Conservation (phyloP, 257 asterid species). For the Verbena officinalis region DNA sequence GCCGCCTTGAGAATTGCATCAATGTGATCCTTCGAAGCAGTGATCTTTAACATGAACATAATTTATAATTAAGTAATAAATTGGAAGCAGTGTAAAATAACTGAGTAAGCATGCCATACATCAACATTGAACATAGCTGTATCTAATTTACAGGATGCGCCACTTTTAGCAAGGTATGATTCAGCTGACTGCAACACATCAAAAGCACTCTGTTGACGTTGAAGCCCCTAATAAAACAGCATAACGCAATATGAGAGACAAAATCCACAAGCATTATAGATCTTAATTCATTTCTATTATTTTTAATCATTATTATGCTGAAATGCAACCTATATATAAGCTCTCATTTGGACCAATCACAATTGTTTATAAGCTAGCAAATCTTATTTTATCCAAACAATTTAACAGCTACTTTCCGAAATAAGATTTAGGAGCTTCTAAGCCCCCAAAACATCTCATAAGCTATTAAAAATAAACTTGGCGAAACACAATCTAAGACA, state of each 20-base stretch:
- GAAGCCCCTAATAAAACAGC: slow-evolving; percentile 63
- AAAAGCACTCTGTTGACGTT: slow-evolving; percentile 65
- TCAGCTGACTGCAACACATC: slow-evolving; percentile 75
- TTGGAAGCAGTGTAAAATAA: slow-evolving; percentile 9
- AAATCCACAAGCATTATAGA: slow-evolving; percentile 6
- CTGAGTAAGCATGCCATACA: slow-evolving; percentile 60
- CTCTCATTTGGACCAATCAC: too few relatives aligned
- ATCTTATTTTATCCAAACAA: too few relatives aligned
- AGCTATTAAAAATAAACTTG: neutral
- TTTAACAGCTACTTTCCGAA: too few relatives aligned
- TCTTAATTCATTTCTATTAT: too few relatives aligned
- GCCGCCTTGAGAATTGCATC: slow-evolving; percentile 45
- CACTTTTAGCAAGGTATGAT: slow-evolving; percentile 54
- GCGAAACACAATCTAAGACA: slow-evolving; percentile 3
- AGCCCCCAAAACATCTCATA: too few relatives aligned
- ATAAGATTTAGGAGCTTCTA: too few relatives aligned
- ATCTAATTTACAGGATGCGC: slow-evolving; percentile 70
- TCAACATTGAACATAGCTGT: slow-evolving; percentile 57
- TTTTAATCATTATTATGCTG: too few relatives aligned
- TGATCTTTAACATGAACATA: slow-evolving; percentile 38
- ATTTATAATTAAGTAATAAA: slow-evolving; percentile 20
- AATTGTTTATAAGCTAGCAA: too few relatives aligned
- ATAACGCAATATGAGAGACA: slow-evolving; percentile 22
- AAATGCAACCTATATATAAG: too few relatives aligned
- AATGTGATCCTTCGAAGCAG: slow-evolving; percentile 52